Base-by-base conservation (phyloP, 2,329 filamentous ascomycete genomes). In the Aspergillus vadensis region DNA sequence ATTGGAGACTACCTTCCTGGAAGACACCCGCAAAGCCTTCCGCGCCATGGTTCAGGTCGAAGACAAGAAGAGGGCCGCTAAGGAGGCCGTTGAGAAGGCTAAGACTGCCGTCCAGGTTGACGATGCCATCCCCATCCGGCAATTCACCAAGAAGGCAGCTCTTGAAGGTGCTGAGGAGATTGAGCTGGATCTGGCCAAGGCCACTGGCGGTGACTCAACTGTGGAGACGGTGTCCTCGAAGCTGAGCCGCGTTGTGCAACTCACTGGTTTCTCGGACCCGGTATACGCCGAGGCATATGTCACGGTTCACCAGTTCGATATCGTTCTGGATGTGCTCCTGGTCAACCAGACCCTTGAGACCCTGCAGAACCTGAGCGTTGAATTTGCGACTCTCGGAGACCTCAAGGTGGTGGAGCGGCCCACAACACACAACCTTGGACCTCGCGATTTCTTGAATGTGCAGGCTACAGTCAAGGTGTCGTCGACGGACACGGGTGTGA, bases 261-360 rank as follows among this genome's bases (percentile, higher is more conserved):
- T 99, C 49, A 99, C 95, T 17, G 95, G 95, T 63, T 99, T 99
- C 84, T 98, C 95, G 0, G 95, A 99, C 73, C 90, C 95, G 1
- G 95, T 99, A 14, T 99, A 99, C 71, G 95, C 92, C n/a, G 95
- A 99, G 79, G 95, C 95, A 5, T 99, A 99, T 70, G 94, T 99
- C 72, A 97, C 96, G 76, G 94, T 99, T 9, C 93, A 98, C 76
- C 95, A 99, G 76, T 99, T 99, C 72, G 95, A 99, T 73, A 99
- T 99, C 70, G 90, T 99, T 15, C 85, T 99, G 25, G 95, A 99
- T 72, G 95, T 99, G 8, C 85, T 99, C 3, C 84, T 99, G 21
- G 95, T 99, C 71, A 99, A 99, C 77, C 95, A 99, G 78, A 98
- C 95, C 0, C 91, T 90, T 14, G 94, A 98, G 73, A 99, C 95